Percentiles rank a stretch among this genome's conserved stretches.
These are phyloP conservation scores for Fraxinus pennsylvanica DNA, from an alignment of 257 asterid species.

Conservation along the genomic window DNA sequence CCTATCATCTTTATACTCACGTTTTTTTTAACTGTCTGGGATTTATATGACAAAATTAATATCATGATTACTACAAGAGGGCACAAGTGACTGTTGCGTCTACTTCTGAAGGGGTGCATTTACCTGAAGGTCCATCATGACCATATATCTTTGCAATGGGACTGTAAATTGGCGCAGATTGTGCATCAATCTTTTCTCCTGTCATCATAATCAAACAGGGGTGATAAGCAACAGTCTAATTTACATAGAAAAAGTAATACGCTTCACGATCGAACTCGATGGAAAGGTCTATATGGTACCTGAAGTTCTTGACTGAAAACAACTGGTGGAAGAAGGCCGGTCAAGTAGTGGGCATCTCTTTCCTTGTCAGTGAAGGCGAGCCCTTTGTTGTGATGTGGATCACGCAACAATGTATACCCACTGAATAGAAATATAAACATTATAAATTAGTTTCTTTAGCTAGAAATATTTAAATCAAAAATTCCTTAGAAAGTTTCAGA, in stretches of 20 bases:
- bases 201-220: constrained; percentile 14
- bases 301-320: constrained; percentile 78
- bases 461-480: constrained; percentile 5
- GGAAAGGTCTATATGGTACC: constrained; percentile 40
- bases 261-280: background rate
- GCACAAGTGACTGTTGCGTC: background rate
- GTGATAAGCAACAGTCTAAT: constrained; percentile 1
- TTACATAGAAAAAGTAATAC: background rate
- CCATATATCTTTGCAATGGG: constrained; percentile 86
- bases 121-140: constrained; percentile 99
- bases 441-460: background rate
- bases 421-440: constrained; percentile 37
- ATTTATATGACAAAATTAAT: background rate
- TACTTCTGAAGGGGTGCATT: background rate
- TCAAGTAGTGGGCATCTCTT: constrained; percentile 87
- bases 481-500: background rate
- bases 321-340: constrained; percentile 84
- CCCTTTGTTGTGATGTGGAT: constrained; percentile 91
- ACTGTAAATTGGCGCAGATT: constrained; percentile 70
- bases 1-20: background rate
- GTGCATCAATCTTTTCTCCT: constrained; percentile 77
- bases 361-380: constrained; percentile 77
- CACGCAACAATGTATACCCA: constrained; percentile 77
- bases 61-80: background rate
- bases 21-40: background rate